Conservation (phyloP, 108 stramenopile genomes). For the Bacterosira constricta region DNA sequence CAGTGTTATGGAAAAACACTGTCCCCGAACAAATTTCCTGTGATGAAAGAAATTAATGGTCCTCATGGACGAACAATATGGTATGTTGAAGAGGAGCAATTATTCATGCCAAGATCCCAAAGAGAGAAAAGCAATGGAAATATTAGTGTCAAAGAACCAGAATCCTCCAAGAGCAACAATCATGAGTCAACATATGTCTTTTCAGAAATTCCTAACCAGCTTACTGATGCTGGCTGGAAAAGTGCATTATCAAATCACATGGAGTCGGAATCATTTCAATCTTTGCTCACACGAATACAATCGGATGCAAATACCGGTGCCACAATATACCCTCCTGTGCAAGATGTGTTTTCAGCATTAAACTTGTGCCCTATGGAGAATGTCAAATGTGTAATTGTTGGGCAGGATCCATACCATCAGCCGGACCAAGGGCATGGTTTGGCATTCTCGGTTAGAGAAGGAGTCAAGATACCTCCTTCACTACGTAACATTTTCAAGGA, state of each 20-base stretch:
- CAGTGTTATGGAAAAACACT: slow-evolving; percentile 71
- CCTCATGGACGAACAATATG: slow-evolving; percentile 84
- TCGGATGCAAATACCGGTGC: slow-evolving; percentile 36
- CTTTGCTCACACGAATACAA: slow-evolving; percentile 27
- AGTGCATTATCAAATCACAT: slow-evolving; percentile 40
- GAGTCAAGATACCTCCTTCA: slow-evolving; percentile 87
- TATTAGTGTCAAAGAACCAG: neutral
- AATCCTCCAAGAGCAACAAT: neutral
- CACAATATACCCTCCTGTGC: slow-evolving; percentile 86
- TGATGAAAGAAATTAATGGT: slow-evolving; percentile 65
- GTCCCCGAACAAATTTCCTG: slow-evolving; percentile 60
- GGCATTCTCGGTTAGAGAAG: slow-evolving; percentile 88
- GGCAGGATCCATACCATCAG: slow-evolving; percentile 99
- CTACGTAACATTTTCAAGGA: slow-evolving; percentile 95
- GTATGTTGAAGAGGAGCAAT: slow-evolving; percentile 73
- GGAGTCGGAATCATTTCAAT: slow-evolving; percentile 47
- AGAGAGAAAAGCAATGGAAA: slow-evolving; percentile 11
- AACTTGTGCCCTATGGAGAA: slow-evolving; percentile 81
- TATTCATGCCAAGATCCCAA: slow-evolving; percentile 60
- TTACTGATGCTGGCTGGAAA: slow-evolving; percentile 67
- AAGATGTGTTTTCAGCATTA: slow-evolving; percentile 89
- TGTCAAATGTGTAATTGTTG: slow-evolving; percentile 95
- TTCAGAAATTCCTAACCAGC: slow-evolving; percentile 29
- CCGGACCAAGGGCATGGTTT: slow-evolving; percentile 87
- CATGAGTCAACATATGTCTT: slow-evolving; percentile 1